phyloP scores from a whole-genome alignment of 1,139 yeast species.

The Blastobotrys proliferans region DNA sequence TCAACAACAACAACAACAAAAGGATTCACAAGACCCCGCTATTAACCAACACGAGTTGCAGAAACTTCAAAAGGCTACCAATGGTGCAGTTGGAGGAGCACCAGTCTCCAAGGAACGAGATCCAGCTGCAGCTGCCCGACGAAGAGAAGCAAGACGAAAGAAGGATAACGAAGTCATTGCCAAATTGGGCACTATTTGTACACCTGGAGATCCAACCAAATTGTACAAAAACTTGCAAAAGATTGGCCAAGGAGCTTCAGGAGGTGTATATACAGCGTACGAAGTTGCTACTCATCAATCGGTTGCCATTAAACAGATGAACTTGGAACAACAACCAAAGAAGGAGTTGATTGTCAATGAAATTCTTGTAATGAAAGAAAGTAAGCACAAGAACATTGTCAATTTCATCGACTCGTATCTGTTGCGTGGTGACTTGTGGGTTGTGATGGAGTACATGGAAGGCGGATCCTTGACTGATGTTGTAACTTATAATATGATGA shows the following conservation, averaged over 20 bases:
- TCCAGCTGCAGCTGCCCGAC: slow-evolving; percentile 45
- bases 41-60: slow-evolving; percentile 27
- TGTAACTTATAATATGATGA: slow-evolving; percentile 90
- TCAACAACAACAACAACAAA: slow-evolving; percentile 19
- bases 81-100: slow-evolving; percentile 29
- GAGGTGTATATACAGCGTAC: slow-evolving; percentile 93
- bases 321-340: slow-evolving; percentile 85
- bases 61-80: slow-evolving; percentile 33
- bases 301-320: slow-evolving; percentile 97
- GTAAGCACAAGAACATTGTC: slow-evolving; percentile 87
- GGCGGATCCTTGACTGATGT: slow-evolving; percentile 96
- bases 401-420: slow-evolving; percentile 87
- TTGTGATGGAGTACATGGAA: slow-evolving; percentile 97
- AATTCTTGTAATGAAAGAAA: slow-evolving; percentile 91
- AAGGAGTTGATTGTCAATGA: slow-evolving; percentile 93
- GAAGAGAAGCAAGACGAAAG: slow-evolving; percentile 69
- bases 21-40: slow-evolving; percentile 15
- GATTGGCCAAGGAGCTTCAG: slow-evolving; percentile 98
- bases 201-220: slow-evolving; percentile 81
- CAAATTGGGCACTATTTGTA: slow-evolving; percentile 71
- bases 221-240: slow-evolving; percentile 66
- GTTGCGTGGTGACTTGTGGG: slow-evolving; percentile 72
- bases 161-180: slow-evolving; percentile 66
- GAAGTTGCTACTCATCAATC: slow-evolving; percentile 55
- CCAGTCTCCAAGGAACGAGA: slow-evolving; percentile 34